Percentiles rank a stretch among this genome's conserved stretches.
Evolutionary conservation across 225 moss, liverwort and hornwort genomes (phyloP).

Genomic region (Pseudisothecium myosuroides): DNA sequence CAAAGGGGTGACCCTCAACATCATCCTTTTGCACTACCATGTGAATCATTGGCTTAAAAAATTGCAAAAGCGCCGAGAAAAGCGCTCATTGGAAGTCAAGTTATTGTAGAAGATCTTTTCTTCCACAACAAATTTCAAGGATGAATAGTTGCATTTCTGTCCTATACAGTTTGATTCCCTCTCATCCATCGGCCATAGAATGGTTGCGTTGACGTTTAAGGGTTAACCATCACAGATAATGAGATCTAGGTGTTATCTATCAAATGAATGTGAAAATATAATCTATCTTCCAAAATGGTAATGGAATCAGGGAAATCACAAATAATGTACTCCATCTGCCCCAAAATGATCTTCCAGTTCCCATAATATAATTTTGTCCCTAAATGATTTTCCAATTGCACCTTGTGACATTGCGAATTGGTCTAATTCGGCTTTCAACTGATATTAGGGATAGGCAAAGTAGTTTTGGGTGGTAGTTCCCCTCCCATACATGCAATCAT

Average conservation of each 20-base stretch:
- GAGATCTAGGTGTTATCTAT: not conserved
- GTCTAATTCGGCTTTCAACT: not conserved
- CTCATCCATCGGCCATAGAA: too few species aligned
- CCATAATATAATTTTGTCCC: not conserved
- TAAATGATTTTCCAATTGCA: not conserved
- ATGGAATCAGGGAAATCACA: not conserved
- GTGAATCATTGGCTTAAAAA: too few species aligned
- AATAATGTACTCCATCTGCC: rapidly evolving
- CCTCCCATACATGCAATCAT: not conserved
- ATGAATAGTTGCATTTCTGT: too few species aligned
- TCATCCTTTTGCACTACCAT: too few species aligned
- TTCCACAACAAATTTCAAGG: too few species aligned
- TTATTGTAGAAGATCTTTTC: too few species aligned
- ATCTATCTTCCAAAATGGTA: not conserved
- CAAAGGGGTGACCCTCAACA: too few species aligned
- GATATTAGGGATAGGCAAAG: rapidly evolving
- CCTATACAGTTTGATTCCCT: too few species aligned
- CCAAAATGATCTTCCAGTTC: not conserved
- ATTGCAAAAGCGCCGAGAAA: too few species aligned
- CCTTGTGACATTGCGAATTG: rapidly evolving
- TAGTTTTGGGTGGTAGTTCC: rapidly evolving
- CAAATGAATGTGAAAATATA: not conserved
- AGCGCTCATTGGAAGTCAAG: too few species aligned
- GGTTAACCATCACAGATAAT: not conserved
- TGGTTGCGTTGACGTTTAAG: too few species aligned